A percentile compares a stretch with the other conserved stretches of the same genome.
Evolutionary conservation across 306 rosid genomes (phyloP).

Genomic region (Lathyrus tuberosus): DNA sequence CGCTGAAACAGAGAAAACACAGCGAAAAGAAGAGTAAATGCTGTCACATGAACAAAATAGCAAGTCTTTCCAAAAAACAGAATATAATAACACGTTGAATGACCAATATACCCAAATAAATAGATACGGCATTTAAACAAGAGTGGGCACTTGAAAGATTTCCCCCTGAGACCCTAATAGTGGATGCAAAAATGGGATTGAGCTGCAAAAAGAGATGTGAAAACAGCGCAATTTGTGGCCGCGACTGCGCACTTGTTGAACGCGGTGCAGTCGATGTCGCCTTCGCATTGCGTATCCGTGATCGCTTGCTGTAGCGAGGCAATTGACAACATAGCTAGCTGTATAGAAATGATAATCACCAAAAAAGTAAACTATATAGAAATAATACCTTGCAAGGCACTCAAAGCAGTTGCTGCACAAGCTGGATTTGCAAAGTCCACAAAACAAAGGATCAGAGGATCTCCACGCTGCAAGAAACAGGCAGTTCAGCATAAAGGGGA

Average conservation of each 20-base stretch:
- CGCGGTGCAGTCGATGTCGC: background rate
- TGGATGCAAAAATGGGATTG: background rate
- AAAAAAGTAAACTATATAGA: background rate
- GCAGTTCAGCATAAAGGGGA: conserved; percentile 32
- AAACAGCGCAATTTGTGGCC: background rate
- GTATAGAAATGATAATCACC: too few species aligned
- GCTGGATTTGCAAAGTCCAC: conserved; percentile 89
- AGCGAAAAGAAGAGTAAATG: background rate
- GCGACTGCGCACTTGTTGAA: background rate
- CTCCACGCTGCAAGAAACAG: conserved; percentile 73
- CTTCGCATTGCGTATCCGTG: too few species aligned
- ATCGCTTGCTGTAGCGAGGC: too few species aligned
- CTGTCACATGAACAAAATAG: background rate
- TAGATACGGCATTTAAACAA: background rate
- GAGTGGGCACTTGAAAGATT: background rate
- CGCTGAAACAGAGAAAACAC: background rate
- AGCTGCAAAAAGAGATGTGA: background rate
- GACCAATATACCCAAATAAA: background rate
- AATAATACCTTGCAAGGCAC: conserved; percentile 81
- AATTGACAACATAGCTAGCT: too few species aligned
- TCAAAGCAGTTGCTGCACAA: conserved; percentile 90
- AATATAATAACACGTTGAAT: background rate
- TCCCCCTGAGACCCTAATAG: background rate
- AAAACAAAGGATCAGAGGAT: conserved; percentile 86
- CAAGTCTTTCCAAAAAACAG: background rate